Percentiles rank a stretch among this genome's conserved stretches.
These are phyloP conservation scores for Raffaelea arxii DNA, from an alignment of 2,329 filamentous ascomycete species.

Conservation along the genomic window DNA sequence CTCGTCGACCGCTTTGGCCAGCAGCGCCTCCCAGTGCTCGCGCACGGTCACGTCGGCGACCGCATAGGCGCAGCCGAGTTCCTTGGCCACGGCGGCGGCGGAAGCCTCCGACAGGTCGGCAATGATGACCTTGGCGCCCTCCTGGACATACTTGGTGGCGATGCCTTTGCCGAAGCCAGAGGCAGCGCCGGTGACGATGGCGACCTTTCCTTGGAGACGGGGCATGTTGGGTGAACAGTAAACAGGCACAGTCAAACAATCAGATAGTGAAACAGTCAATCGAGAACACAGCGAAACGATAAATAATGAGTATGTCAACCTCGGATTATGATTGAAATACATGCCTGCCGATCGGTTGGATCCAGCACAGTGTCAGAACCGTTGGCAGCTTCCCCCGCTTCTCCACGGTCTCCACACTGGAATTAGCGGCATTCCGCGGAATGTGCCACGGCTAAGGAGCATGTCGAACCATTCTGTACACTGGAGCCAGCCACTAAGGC, in stretches of 20 bases:
- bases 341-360: too few relatives aligned
- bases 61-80: conserved; percentile 30
- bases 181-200: conserved; percentile 45
- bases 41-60: conserved; percentile 40
- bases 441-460: too few relatives aligned
- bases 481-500: too few relatives aligned
- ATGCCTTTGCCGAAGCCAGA: conserved; percentile 49
- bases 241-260: background rate
- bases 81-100: conserved; percentile 30
- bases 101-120: conserved; percentile 40
- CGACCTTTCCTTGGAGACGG: conserved; percentile 42
- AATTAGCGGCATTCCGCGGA: too few relatives aligned
- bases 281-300: too few relatives aligned
- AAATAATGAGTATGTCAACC: too few relatives aligned
- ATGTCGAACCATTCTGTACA: too few relatives aligned
- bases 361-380: too few relatives aligned
- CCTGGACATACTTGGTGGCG: conserved; percentile 23
- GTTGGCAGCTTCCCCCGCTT: too few relatives aligned
- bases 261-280: background rate
- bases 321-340: too few relatives aligned
- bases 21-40: conserved; percentile 41
- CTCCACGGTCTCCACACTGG: too few relatives aligned
- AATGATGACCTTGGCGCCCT: conserved; percentile 14
- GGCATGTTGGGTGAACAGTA: conserved; percentile 4
- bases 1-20: conserved; percentile 32